Conservation (phyloP, 306 rosid genomes). For the Pterocarpus macrocarpus region DNA sequence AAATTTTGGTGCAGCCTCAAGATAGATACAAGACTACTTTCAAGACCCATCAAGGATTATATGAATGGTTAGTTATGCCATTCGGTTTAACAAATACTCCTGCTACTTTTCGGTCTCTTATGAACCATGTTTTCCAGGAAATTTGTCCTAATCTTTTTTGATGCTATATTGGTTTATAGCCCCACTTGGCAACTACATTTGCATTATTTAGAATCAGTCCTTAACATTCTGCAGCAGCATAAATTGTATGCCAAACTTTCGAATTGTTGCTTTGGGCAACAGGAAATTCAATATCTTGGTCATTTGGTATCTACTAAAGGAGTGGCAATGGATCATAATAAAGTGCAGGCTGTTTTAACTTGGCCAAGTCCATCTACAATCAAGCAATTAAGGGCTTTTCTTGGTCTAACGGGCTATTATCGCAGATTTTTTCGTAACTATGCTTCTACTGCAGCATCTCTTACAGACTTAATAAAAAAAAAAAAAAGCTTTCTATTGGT, state of each 20-base stretch:
- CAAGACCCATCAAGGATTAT: neutral
- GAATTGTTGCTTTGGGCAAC: neutral
- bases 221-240: neutral
- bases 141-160: neutral
- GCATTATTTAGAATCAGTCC: neutral
- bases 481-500: no score
- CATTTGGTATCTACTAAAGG: neutral
- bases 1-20: neutral
- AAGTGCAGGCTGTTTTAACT: neutral
- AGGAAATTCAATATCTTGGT: neutral
- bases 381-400: neutral
- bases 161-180: neutral
- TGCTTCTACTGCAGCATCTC: neutral
- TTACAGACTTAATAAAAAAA: no score
- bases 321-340: neutral
- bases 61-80: no score
- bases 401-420: neutral
- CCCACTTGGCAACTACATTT: neutral
- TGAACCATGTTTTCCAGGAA: neutral
- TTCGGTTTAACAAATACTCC: neutral
- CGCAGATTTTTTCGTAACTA: neutral
- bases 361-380: neutral
- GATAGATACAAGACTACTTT: neutral
- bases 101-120: neutral
- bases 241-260: neutral